These are phyloP conservation scores for Saccharomyces eubayanus DNA, from an alignment of 805 yeast species.

Conservation along the genomic window DNA sequence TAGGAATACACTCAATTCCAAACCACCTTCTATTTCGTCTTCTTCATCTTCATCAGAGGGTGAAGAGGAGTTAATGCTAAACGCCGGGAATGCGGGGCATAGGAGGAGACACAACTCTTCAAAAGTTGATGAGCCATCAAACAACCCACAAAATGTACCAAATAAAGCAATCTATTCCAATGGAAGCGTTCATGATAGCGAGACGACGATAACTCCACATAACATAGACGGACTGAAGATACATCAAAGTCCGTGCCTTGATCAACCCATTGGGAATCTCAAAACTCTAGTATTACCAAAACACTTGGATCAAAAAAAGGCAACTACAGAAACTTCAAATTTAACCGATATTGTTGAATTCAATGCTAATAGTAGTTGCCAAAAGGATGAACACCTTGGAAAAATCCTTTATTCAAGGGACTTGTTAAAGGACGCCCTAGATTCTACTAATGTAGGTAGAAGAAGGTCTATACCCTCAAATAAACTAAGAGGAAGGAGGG, in stretches of 20 bases:
- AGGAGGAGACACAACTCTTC: constrained; percentile 10
- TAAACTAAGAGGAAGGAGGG: not conserved
- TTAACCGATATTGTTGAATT: not conserved
- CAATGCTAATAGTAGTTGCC: not conserved
- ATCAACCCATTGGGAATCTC: not conserved
- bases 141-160: not conserved
- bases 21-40: not conserved
- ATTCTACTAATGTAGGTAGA: constrained; percentile 6
- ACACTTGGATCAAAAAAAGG: not conserved
- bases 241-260: not conserved
- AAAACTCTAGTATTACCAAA: not conserved
- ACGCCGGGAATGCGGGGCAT: constrained; percentile 14
- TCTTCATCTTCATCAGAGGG: not conserved
- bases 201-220: not conserved
- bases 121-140: not conserved
- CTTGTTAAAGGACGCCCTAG: constrained; percentile 7
- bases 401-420: constrained; percentile 2
- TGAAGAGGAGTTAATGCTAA: constrained; percentile 17
- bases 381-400: not conserved
- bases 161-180: not conserved
- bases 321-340: not conserved
- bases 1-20: not conserved
- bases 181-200: not conserved
- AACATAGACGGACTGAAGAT: not conserved
- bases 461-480: constrained; percentile 4